Evolutionary conservation across 805 yeast species (phyloP), one percentile per base, ranked within the genome.

Genomic region (Kuraishia floccosa): DNA sequence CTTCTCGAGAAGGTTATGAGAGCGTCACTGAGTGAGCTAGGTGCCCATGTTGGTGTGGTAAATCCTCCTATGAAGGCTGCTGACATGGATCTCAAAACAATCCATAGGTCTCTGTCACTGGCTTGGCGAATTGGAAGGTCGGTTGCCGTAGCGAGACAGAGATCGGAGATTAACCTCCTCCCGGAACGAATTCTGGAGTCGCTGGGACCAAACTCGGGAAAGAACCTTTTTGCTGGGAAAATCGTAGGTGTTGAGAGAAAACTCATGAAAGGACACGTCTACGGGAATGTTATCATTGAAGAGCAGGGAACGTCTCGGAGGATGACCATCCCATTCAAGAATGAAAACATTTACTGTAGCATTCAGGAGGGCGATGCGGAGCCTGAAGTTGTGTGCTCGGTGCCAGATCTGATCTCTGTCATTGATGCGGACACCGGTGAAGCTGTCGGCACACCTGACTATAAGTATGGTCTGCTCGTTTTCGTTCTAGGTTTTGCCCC

Each of bases 71-170:
- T 46, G 47, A 37, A 38, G 4, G 26, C 35, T 7, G 21, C 30
- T 5, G 42, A 43, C 17, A 22, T 43, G 22, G 32, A 40, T 19
- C 29, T 32, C 13, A 36, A 28, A 34, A 36, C 44, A n/a, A 38
- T 47, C 27, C 51, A 40, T 26, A 36, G 46, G 17, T 40, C 64
- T 13, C 25, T 60, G 9, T 64, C 69, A 1, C 39, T 53, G 14
- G 60, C 68, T 2, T 65, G 71, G 71, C 52, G 69, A 43, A 56
- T 65, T 29, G 71, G 71, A 3, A 51, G 60, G 31, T 68, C 67
- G 3, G 61, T 64, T 4, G 38, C 40, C 19, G 41, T 56, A 14
- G 61, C 69, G 1, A 47, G 54, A 27, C 58, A 55, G 29, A 48
- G 46, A n/a, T 27, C 30, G 13, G 30, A 27, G 14, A 27, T 18